Evolutionary conservation across 2,329 filamentous ascomycete genomes (phyloP).

Genomic region (Penicillium vulpinum): DNA sequence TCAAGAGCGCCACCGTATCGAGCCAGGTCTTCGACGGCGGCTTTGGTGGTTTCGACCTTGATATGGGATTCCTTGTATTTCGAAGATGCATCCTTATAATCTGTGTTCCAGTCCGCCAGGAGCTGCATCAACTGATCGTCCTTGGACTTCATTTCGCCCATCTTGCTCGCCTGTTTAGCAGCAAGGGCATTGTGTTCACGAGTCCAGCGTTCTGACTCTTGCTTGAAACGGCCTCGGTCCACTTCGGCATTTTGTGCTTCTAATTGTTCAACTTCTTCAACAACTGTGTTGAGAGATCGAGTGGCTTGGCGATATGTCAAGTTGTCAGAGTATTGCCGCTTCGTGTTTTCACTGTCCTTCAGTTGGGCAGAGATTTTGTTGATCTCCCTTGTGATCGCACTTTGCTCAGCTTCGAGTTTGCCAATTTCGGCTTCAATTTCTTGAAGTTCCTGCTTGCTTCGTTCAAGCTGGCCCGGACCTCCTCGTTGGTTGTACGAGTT

Average conservation of each 20-base stretch:
- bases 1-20: slow-evolving; percentile 83
- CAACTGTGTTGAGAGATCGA: slow-evolving; percentile 66
- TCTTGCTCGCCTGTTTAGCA: slow-evolving; percentile 71
- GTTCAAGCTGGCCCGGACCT: slow-evolving; percentile 69
- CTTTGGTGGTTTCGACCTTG: slow-evolving; percentile 86
- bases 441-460: slow-evolving; percentile 68
- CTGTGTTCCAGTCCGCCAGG: slow-evolving; percentile 76
- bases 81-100: slow-evolving; percentile 78
- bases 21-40: slow-evolving; percentile 84
- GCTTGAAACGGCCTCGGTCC: slow-evolving; percentile 73
- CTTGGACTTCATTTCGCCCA: slow-evolving; percentile 78
- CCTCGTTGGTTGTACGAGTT: slow-evolving; percentile 74
- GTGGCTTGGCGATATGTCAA: slow-evolving; percentile 77
- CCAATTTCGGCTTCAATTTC: slow-evolving; percentile 66
- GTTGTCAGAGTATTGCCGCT: slow-evolving; percentile 86
- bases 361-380: slow-evolving; percentile 77
- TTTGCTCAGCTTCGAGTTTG: slow-evolving; percentile 66
- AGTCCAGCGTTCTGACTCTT: slow-evolving; percentile 68
- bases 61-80: slow-evolving; percentile 88
- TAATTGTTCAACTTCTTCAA: slow-evolving; percentile 70
- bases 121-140: slow-evolving; percentile 74
- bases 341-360: slow-evolving; percentile 76
- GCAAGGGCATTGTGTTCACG: slow-evolving; percentile 67
- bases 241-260: slow-evolving; percentile 77
- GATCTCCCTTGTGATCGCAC: slow-evolving; percentile 65